Evolutionary conservation across 192 early-diverging fungal genomes (phyloP).

Genomic region (Linderina pennispora): DNA sequence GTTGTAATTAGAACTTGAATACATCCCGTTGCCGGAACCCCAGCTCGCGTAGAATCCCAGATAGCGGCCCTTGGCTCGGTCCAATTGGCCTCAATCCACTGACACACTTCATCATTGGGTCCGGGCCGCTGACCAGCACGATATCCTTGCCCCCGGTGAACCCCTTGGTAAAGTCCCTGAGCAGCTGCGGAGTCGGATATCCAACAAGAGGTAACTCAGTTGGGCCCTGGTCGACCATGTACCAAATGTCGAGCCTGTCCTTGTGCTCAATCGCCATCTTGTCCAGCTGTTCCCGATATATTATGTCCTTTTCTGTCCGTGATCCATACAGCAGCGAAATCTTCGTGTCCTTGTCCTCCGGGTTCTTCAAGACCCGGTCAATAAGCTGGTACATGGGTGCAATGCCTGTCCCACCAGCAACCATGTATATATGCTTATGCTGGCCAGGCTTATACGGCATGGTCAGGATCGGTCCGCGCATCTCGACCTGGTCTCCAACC

Average conservation of each 20-base stretch:
- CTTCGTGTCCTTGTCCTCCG: constrained; percentile 28
- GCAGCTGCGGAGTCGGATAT: constrained; percentile 6
- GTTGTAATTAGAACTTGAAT: constrained; percentile 51
- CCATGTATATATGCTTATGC: constrained; percentile 25
- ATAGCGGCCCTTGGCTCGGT: constrained; percentile 51
- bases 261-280: constrained; percentile 31
- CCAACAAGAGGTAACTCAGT: constrained; percentile 2
- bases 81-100: constrained; percentile 48
- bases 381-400: constrained; percentile 66
- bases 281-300: constrained; percentile 52
- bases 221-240: constrained; percentile 44
- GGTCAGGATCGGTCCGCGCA: constrained; percentile 58
- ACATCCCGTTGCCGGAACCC: constrained; percentile 50
- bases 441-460: constrained; percentile 29
- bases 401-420: constrained; percentile 79
- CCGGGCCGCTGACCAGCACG: constrained; percentile 62
- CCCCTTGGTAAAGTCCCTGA: constrained; percentile 21
- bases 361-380: constrained; percentile 39
- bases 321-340: constrained; percentile 30
- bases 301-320: constrained; percentile 44
- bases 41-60: constrained; percentile 47
- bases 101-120: constrained; percentile 53
- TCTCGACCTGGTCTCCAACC: constrained; percentile 52
- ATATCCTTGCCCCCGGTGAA: constrained; percentile 27
- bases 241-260: constrained; percentile 43